A percentile compares a stretch with the other conserved stretches of the same genome.
phyloP scores from a whole-genome alignment of 2,329 filamentous ascomycete genomes.

The Penicillium sp. region DNA sequence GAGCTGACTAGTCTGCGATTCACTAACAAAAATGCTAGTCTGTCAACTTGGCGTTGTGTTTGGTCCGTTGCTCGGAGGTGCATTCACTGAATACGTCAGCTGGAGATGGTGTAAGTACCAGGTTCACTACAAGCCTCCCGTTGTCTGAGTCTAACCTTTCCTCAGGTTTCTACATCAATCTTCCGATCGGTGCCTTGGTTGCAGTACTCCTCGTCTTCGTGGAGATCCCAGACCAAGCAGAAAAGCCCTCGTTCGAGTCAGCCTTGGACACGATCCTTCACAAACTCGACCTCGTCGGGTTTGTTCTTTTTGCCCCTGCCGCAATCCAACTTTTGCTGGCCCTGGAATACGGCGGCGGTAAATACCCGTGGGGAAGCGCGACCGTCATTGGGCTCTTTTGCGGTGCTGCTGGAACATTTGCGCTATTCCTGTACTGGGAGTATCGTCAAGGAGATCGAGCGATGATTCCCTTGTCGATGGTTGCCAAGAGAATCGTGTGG shows the following conservation, averaged over 20 bases:
- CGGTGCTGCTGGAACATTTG: constrained; percentile 39
- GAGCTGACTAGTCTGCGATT: background rate
- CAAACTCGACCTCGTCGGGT: constrained; percentile 24
- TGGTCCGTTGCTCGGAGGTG: constrained; percentile 18
- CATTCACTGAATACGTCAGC: constrained; percentile 19
- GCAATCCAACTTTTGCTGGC: constrained; percentile 47
- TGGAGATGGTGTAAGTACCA: constrained; percentile 22
- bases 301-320: constrained; percentile 28
- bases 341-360: constrained; percentile 46
- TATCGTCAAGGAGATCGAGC: constrained; percentile 42
- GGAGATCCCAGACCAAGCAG: constrained; percentile 16
- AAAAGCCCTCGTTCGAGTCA: constrained; percentile 13
- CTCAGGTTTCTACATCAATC: constrained; percentile 42
- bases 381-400: constrained; percentile 50
- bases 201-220: constrained; percentile 30
- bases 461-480: constrained; percentile 40
- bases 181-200: constrained; percentile 37
- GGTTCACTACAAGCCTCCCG: background rate
- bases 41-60: constrained; percentile 13
- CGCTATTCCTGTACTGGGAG: constrained; percentile 42
- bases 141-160: background rate
- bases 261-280: constrained; percentile 7
- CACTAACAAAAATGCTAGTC: constrained; percentile 5
- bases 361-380: constrained; percentile 37
- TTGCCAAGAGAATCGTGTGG: constrained; percentile 39